Base-by-base conservation (phyloP, 1,139 yeast species). In the Cylindricascospora bacillispora region DNA sequence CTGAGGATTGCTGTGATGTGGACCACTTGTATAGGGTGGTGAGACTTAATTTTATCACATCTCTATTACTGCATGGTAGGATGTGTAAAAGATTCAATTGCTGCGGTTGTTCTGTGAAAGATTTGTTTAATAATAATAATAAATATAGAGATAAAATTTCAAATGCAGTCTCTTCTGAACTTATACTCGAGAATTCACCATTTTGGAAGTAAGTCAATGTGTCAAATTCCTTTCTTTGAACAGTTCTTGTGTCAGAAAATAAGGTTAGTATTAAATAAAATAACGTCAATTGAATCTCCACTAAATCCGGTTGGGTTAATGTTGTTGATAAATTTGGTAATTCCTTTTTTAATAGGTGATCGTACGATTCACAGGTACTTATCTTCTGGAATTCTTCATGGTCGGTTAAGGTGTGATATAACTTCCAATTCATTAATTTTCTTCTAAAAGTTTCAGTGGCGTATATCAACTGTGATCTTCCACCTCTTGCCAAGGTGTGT, bases 71-170 rank as follows among this genome's bases (percentile, higher is more conserved):
- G 27, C 47, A 46, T 4, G 56, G 56, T 29, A 49, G 30, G 16
- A 48, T 33, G 30, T 51, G 51, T 15, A 39, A 22, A 3, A 47
- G 28, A 15, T 41, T 38, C 11, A 49, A 37, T 23, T 46, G 45
- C 21, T 33, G 34, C 7, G 56, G 54, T 26, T 43, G 44, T 17
- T 35, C 35, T 12, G 33, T 17, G 21, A 32, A 34, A 11, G 38
- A 31, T 9, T 31, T 28, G 28, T 45, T 39, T 4, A 40, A 33
- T 15, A 48, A 26, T 15, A 49, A 23, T 13, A 49, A 33, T 28
- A 43, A 49, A 35, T 50, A 52, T 7, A 49, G 36, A 6, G 52
- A 44, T 18, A 52, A 31, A 9, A 52, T 47, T 28, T 51, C 54
- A 22, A 37, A 45, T 3, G 53, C 41, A 5, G 38, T 26, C 19